Percentiles rank a stretch among this genome's conserved stretches.
Conservation (phyloP, 108 stramenopile genomes). For the Cyclotella distinguenda region DNA sequence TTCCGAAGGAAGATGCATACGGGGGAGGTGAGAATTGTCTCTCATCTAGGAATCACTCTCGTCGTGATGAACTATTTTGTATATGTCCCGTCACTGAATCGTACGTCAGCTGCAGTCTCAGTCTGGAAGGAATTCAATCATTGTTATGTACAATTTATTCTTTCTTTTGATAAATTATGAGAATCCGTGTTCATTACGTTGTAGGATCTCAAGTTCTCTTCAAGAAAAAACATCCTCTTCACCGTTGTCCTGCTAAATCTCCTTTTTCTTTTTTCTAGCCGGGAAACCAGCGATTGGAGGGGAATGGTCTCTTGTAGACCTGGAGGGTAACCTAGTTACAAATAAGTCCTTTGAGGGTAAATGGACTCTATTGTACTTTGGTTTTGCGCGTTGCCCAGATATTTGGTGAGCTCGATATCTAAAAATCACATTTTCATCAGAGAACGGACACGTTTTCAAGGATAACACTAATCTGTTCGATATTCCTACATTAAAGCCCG, state of each 20-base stretch:
- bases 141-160: not conserved
- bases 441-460: not conserved
- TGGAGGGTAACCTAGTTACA: slow-evolving; percentile 85
- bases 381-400: slow-evolving; percentile 99
- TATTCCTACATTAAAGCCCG: slow-evolving; percentile 43
- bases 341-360: slow-evolving; percentile 83
- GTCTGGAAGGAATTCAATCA: not conserved
- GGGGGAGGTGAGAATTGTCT: slow-evolving; percentile 73
- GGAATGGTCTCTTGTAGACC: slow-evolving; percentile 84
- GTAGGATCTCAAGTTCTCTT: no score
- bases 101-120: not conserved
- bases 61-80: no score
- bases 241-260: no score
- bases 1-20: slow-evolving; percentile 85
- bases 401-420: slow-evolving; percentile 73
- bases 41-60: no score
- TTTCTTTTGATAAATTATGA: not conserved
- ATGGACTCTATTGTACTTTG: slow-evolving; percentile 97
- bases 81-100: no score
- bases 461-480: not conserved
- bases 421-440: not conserved
- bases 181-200: no score
- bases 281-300: slow-evolving; percentile 91
- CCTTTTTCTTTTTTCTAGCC: slow-evolving; percentile 46
- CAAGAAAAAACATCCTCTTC: no score